Conservation (phyloP, 768 basidiomycete species). For the Lactarius quietus region DNA sequence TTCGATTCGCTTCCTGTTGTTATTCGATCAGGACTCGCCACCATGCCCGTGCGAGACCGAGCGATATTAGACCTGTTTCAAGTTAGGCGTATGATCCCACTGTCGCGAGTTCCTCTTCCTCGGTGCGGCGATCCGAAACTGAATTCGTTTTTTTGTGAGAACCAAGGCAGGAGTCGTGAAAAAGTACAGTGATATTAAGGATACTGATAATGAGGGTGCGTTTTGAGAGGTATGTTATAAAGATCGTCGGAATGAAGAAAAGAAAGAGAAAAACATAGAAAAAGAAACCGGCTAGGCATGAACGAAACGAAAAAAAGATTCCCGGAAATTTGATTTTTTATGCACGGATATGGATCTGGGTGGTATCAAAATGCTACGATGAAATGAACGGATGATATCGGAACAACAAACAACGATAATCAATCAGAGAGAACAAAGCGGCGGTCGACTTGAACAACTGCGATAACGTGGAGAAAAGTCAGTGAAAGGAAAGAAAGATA, state of each 20-base stretch:
- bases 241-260: background rate
- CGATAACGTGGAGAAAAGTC: background rate
- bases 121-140: background rate
- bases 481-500: background rate
- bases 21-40: no score
- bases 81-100: no score
- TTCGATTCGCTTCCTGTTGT: no score
- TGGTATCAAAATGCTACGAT: background rate
- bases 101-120: no score
- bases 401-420: constrained; percentile 13
- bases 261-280: background rate
- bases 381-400: constrained; percentile 9
- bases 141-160: background rate
- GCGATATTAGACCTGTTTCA: no score
- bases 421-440: background rate
- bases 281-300: background rate
- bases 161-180: background rate
- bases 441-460: background rate
- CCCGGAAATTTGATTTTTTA: background rate
- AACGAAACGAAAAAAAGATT: background rate
- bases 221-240: background rate
- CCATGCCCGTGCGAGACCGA: no score
- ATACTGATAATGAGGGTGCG: constrained; percentile 8
- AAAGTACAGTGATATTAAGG: constrained; percentile 18
- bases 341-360: background rate